Conservation (phyloP, 2,329 filamentous ascomycete genomes). For the Neopestalotiopsis clavispora region DNA sequence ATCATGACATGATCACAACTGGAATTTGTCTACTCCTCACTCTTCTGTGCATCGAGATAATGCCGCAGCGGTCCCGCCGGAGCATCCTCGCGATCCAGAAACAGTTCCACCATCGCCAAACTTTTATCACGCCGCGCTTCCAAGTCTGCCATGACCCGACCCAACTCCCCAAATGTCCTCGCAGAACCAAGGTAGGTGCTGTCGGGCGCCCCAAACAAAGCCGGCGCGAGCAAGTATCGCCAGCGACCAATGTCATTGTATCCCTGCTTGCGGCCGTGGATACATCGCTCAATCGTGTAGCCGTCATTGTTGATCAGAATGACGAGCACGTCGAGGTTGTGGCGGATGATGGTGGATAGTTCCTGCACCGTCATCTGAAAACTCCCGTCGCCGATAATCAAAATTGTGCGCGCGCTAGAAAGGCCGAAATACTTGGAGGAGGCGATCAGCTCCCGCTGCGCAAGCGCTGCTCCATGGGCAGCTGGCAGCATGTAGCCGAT, state of each 20-base stretch:
- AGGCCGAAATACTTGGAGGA: background rate
- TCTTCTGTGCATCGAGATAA: constrained; percentile 9
- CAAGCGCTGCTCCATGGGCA: constrained; percentile 59
- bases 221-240: constrained; percentile 53
- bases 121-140: constrained; percentile 26
- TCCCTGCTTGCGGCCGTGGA: constrained; percentile 55
- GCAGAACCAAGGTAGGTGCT: background rate
- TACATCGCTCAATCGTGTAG: constrained; percentile 63
- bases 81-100: constrained; percentile 38
- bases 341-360: constrained; percentile 65
- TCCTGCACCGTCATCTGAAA: constrained; percentile 72
- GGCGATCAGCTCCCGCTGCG: constrained; percentile 49
- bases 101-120: constrained; percentile 38
- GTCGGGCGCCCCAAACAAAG: constrained; percentile 50
- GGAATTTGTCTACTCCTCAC: background rate
- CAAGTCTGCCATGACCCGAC: background rate
- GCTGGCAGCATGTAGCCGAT: constrained; percentile 66
- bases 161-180: constrained; percentile 5
- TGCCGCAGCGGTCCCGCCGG: constrained; percentile 27
- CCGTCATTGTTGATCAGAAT: constrained; percentile 65
- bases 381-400: constrained; percentile 68
- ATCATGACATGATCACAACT: background rate
- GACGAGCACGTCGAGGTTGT: constrained; percentile 52
- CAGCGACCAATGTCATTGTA: constrained; percentile 63
- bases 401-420: constrained; percentile 50